Percentiles rank a stretch among this genome's conserved stretches.
Conservation (phyloP, 345 rosid genomes). For the Linum trigynum region DNA sequence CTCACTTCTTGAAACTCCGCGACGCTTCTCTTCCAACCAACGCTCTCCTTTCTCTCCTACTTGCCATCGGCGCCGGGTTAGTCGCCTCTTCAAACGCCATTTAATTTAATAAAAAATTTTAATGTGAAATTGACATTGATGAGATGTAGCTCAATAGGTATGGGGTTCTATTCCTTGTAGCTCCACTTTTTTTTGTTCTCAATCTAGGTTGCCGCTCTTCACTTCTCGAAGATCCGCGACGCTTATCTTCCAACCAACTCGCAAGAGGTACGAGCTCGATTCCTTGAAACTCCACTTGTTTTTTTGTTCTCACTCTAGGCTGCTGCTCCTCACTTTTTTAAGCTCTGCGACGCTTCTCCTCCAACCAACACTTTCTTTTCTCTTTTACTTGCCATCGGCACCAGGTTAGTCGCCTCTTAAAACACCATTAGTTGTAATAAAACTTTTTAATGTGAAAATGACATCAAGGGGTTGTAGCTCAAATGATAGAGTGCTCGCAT, state of each 20-base stretch:
- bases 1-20: slow-evolving; percentile 21
- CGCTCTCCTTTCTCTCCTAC: slow-evolving; percentile 25
- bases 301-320: slow-evolving; percentile 5
- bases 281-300: slow-evolving; percentile 1
- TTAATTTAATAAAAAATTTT: slow-evolving; percentile 1
- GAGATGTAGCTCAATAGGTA: slow-evolving; percentile 19
- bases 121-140: slow-evolving; percentile 22
- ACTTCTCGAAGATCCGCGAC: no score
- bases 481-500: slow-evolving; percentile 24
- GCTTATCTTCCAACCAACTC: no score
- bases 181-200: no score
- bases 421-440: slow-evolving; percentile 5
- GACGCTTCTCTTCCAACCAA: slow-evolving; percentile 21
- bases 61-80: slow-evolving; percentile 9
- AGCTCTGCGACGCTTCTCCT: slow-evolving; percentile 25
- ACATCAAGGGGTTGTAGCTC: slow-evolving; percentile 34
- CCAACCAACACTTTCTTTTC: slow-evolving; percentile 20
- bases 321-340: slow-evolving; percentile 16
- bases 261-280: slow-evolving; percentile 10
- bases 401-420: neutral
- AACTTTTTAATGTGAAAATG: neutral
- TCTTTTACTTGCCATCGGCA: slow-evolving; percentile 16
- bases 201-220: no score
- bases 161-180: no score
- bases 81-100: neutral